Evolutionary conservation across 805 yeast genomes (phyloP), one percentile per base, ranked within the genome.

Genomic region (Blastobotrys americana): DNA sequence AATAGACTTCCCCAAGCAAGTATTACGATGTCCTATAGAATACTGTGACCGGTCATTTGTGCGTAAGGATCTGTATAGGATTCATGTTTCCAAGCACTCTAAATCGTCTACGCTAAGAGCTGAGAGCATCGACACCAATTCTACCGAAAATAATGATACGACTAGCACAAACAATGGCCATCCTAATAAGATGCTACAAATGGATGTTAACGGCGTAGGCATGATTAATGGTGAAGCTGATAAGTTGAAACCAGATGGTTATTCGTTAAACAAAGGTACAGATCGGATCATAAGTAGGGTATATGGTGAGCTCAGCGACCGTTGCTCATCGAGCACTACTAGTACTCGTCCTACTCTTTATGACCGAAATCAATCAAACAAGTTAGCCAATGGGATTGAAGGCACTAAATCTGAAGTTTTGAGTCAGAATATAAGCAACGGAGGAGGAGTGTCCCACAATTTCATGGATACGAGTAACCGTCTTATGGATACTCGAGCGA

Each of bases 21-120:
- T 49, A 10, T 49, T 15, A 34, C 33, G 16, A 8, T 49, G 53
- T 38, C 15, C 28, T 10, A 21, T 57, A 46, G 52, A 56, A 6
- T 61, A 54, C n/a, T 61, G 66, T 40, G 17, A 45, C 5, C 54
- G 52, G 41, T 48, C 55, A 15, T 61, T 61, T 55, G 66, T 61
- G 13, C 46, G 66, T 3, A 62, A 61, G 40, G 66, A 61, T 38
- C 43, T 61, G 15, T 47, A 51, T 6, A 36, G 39, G 15, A 51
- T 67, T 13, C 66, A 61, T 47, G 15, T 59, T 17, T 54, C 58
- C 13, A 25, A 52, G 22, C 54, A 50, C 22, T 10, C 37, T 3
- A 3, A 16, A 21, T 10, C 37, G 17, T n/a, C n/a, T 34, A 34
- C 37, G n/a, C 18, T n/a, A n/a, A 3, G 37, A 10, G 37, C 37